phyloP scores from a whole-genome alignment of 2,329 filamentous ascomycete species.

The Cladophialophora exuberans region DNA sequence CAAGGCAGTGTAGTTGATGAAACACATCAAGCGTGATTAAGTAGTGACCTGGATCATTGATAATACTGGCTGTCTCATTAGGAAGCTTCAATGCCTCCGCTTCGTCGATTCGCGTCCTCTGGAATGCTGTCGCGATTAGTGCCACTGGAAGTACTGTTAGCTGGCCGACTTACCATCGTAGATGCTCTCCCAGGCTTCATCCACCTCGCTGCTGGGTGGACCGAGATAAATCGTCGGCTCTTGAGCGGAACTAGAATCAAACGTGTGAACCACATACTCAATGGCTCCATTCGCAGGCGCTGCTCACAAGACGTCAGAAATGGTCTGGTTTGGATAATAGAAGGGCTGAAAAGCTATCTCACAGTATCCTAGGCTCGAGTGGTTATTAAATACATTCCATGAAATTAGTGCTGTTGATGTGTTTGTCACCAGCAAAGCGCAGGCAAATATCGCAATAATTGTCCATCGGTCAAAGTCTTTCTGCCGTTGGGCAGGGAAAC shows the following conservation, averaged over 20 bases:
- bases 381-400: background rate
- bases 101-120: background rate
- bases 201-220: background rate
- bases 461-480: background rate
- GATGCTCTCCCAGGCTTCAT: slow-evolving; percentile 1
- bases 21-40: slow-evolving; percentile 3
- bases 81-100: background rate
- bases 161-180: background rate
- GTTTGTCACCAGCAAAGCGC: background rate
- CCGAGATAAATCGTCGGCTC: slow-evolving; percentile 4
- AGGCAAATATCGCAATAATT: background rate
- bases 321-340: background rate
- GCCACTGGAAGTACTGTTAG: background rate
- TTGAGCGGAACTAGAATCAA: background rate
- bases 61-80: background rate
- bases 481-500: background rate
- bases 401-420: background rate
- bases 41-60: background rate
- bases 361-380: background rate
- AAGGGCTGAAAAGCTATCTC: background rate
- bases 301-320: background rate
- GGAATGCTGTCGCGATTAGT: background rate
- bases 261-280: background rate
- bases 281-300: slow-evolving; percentile 1
- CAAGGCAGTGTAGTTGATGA: slow-evolving; percentile 2